Conservation (phyloP, 768 basidiomycete species). For the Collybiopsis luxurians region DNA sequence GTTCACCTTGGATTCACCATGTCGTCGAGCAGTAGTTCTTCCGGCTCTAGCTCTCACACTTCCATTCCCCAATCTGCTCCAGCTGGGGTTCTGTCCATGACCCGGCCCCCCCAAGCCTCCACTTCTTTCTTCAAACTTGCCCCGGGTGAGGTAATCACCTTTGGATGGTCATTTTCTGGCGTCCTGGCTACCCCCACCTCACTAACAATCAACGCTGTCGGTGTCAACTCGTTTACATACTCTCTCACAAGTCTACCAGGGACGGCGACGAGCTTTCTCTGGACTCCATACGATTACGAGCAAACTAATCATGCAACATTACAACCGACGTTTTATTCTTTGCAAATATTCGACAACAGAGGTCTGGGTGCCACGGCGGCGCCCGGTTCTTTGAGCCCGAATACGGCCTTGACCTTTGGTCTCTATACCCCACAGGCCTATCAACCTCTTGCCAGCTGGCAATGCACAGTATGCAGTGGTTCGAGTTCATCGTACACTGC, state of each 20-base stretch:
- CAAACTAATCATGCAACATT: constrained; percentile 56
- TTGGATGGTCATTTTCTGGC: constrained; percentile 87
- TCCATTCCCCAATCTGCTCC: constrained; percentile 50
- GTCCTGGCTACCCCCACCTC: constrained; percentile 67
- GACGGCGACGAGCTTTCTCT: constrained; percentile 66
- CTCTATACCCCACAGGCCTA: constrained; percentile 78
- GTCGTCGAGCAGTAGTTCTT: no score
- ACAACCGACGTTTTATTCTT: constrained; percentile 71
- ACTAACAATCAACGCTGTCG: constrained; percentile 79
- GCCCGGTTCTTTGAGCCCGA: constrained; percentile 68
- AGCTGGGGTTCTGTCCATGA: constrained; percentile 68
- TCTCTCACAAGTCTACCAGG: constrained; percentile 81
- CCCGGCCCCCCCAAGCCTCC: constrained; percentile 76
- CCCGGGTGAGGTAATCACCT: constrained; percentile 67
- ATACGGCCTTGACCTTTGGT: constrained; percentile 73
- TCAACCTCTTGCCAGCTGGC: constrained; percentile 53
- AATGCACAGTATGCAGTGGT: constrained; percentile 17
- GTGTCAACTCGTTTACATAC: constrained; percentile 88
- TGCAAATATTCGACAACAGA: constrained; percentile 80
- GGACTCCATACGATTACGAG: constrained; percentile 81
- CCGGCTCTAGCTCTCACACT: no score
- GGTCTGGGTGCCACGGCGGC: constrained; percentile 59
- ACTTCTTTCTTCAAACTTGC: constrained; percentile 92
- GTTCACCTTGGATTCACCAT: no score
- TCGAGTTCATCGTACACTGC: constrained; percentile 28